Base-by-base conservation (phyloP, 2,329 filamentous ascomycete genomes). In the Cercospora citrullina region DNA sequence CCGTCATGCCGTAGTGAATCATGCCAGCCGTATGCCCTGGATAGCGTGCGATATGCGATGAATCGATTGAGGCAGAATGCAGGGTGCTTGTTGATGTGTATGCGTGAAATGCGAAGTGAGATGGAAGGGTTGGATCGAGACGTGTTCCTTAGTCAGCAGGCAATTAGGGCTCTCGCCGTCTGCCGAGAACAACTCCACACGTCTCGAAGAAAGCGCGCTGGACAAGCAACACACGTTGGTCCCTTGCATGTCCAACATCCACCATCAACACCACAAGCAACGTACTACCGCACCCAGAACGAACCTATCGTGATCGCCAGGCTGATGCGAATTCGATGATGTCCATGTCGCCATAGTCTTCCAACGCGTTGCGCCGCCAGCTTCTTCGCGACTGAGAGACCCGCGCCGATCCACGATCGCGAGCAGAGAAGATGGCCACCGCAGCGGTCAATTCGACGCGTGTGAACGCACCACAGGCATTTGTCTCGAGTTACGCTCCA, bases 401-500 rank as follows among this genome's bases (percentile, higher is more conserved):
- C 36, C 12, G 31, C 36, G 16, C 6, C 33, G 8, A 60, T 48
- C 39, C 51, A 63, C 65, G 21, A 51, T 51, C 45, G 53, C 53
- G 53, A 30, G 16, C 4, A 30, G 66, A 68, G 68, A 62, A 62
- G 60, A 71, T 71, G 68, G 62, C 70, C n/a, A 64, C 66, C 16
- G 64, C 59, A 10, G 73, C 73, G 18, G 73, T 76, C 63, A 77
- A 77, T 53, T 67, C 69, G 18, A 75, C 70, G 36, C 74, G 77
- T 39, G 63, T 83, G 78, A 83, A 86, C 76, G 85, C 86, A 72
- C 93, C 93, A 59, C 92, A 97, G 83, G 92, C 93, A 53, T 95
- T 96, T 77, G 89, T 95, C 74, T 94, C 93, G 66, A 93, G 90
- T 78, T 97, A 96, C 82, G 93, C 94, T 80, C 92, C 94, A 71